A percentile compares a stretch with the other conserved stretches of the same genome.
Evolutionary conservation across 805 yeast genomes (phyloP).

Genomic region (Saturnispora sanitii): DNA sequence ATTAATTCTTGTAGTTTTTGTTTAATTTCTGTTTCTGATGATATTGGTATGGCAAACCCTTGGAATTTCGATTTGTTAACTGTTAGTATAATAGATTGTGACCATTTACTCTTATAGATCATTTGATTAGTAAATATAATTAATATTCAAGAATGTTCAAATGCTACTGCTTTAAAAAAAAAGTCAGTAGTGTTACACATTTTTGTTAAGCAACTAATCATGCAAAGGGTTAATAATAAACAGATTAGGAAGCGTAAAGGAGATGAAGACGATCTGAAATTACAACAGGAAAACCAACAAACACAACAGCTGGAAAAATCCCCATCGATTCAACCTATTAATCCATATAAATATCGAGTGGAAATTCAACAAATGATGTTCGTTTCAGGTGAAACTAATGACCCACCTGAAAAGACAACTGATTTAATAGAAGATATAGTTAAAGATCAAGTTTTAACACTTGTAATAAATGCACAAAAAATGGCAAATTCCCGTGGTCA

Average conservation of each 20-base stretch:
- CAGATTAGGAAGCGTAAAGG: not conserved
- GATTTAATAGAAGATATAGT: constrained; percentile 93
- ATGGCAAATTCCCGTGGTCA: constrained; percentile 76
- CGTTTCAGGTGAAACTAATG: constrained; percentile 90
- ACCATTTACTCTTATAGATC: constrained; percentile 30
- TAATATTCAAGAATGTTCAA: too few species aligned
- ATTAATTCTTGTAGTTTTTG: constrained; percentile 33
- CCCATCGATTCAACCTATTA: constrained; percentile 15
- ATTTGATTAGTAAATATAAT: too few species aligned
- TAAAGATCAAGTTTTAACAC: constrained; percentile 86
- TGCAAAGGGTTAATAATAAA: not conserved
- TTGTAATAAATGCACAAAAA: constrained; percentile 60
- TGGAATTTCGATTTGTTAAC: constrained; percentile 60
- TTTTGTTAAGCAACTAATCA: too few species aligned
- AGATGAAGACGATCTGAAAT: not conserved
- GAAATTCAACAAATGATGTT: constrained; percentile 99
- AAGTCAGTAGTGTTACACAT: too few species aligned
- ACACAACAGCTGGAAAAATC: not conserved
- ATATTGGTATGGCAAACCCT: constrained; percentile 43
- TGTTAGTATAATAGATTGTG: constrained; percentile 29
- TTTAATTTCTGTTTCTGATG: constrained; percentile 33
- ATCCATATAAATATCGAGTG: constrained; percentile 66
- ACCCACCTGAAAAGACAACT: constrained; percentile 87
- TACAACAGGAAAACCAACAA: not conserved
- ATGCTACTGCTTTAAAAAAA: too few species aligned